Evolutionary conservation across 140 eudicot genomes (phyloP), one percentile per base, ranked within the genome.

Genomic region (Flaveria floridana): DNA sequence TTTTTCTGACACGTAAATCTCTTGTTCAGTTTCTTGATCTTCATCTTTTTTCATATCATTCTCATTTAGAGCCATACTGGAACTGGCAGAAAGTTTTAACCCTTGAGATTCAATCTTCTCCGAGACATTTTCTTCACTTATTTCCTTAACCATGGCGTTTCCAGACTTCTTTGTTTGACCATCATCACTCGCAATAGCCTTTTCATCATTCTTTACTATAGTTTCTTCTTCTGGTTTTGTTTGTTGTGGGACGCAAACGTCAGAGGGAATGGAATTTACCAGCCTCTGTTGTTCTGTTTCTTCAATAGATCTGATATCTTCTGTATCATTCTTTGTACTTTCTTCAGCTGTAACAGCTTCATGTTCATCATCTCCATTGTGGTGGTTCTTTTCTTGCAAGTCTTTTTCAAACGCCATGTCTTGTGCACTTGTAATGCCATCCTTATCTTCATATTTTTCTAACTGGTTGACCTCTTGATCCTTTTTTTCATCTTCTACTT

Each of bases 201-300:
- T 20, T 68, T 55, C 70, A 11, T 55, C 76, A 70, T 25, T 78
- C 46, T 53, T 76, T 53, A 8, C 63, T 42, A 4, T 68, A 52
- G 48, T 44, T 57, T 69, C 59, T 69, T 64, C 75, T 41, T 62
- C 47, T 6, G 46, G 59, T 16, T 55, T 50, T 50, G 67, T 51
- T 68, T 70, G 75, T 55, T 71, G 63, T 53, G 81, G 0, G 63
- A 72, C 63, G 71, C 44, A 68, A 19, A 56, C 81, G 25, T 69
- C 71, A 41, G 44, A 25, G 18, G 70, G 59, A 25, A 11, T 14
- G 55, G 1, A 50, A 39, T 55, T 63, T 12, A 51, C 39, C 48
- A 48, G 4, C 13, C 13, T 19, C 42, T 74, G 48, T 71, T 66
- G 73, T 47, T 71, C 71, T 7, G 13, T 81, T 51, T 26, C 23